These are phyloP conservation scores for Nepenthes alata DNA, from an alignment of 179 eudicot genomes.

Conservation along the genomic window DNA sequence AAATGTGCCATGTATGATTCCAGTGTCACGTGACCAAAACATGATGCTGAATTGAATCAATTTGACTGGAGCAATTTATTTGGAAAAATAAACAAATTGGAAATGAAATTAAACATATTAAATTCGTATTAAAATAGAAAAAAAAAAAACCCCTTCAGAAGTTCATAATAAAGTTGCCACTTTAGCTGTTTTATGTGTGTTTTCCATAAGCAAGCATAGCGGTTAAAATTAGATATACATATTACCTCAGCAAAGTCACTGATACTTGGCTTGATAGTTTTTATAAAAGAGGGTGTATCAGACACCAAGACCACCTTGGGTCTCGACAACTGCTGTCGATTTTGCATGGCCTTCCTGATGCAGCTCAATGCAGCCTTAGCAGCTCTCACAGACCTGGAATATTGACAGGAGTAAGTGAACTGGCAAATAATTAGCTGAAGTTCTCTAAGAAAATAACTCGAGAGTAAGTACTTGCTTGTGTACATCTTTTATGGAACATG, in stretches of 20 bases:
- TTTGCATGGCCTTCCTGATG: constrained; percentile 38
- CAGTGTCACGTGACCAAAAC: too few species aligned
- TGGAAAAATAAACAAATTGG: too few species aligned
- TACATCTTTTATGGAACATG: too few species aligned
- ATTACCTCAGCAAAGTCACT: constrained; percentile 70
- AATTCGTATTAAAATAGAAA: too few species aligned
- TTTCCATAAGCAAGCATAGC: not conserved
- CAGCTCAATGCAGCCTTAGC: constrained; percentile 66
- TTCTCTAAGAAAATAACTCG: not conserved
- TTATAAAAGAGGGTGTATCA: constrained; percentile 72
- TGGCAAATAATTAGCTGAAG: not conserved
- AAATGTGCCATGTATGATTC: too few species aligned
- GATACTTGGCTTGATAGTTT: constrained; percentile 32
- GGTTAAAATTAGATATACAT: not conserved
- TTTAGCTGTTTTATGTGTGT: too few species aligned
- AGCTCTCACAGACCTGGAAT: constrained; percentile 62
- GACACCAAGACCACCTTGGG: constrained; percentile 72
- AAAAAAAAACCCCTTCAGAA: too few species aligned
- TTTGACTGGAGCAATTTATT: too few species aligned
- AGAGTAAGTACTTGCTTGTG: too few species aligned
- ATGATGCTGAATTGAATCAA: too few species aligned
- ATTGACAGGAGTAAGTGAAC: not conserved
- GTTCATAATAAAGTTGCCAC: too few species aligned
- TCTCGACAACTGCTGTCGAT: constrained; percentile 23
- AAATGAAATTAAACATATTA: too few species aligned